These are phyloP conservation scores for Plasmodium berghei DNA, from an alignment of 169 alveolate genomes.

Conservation along the genomic window DNA sequence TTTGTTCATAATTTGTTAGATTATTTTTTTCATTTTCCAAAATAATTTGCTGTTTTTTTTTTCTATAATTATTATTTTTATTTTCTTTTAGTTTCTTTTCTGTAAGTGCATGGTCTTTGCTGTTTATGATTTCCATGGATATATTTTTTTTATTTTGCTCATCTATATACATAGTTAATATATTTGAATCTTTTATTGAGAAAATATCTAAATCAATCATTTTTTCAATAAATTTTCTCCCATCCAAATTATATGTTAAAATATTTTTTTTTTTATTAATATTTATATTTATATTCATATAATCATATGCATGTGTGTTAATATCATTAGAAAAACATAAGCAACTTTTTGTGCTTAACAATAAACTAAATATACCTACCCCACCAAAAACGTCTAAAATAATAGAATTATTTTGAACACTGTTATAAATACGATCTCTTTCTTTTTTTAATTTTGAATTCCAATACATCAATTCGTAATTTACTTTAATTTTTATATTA, in stretches of 20 bases:
- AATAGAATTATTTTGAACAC: slow-evolving; percentile 37
- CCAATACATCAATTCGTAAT: slow-evolving; percentile 88
- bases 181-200: neutral
- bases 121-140: slow-evolving; percentile 22
- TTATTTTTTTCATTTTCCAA: neutral
- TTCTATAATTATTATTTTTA: neutral
- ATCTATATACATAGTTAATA: slow-evolving; percentile 14
- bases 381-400: slow-evolving; percentile 92
- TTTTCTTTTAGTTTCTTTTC: slow-evolving; percentile 14
- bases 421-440: slow-evolving; percentile 72
- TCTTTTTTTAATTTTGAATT: slow-evolving; percentile 87
- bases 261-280: slow-evolving; percentile 85
- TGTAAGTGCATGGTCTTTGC: neutral
- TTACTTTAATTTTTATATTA: slow-evolving; percentile 81
- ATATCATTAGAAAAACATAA: slow-evolving; percentile 91
- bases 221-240: slow-evolving; percentile 81
- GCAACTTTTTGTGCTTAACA: slow-evolving; percentile 89
- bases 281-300: slow-evolving; percentile 86
- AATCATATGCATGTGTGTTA: slow-evolving; percentile 86
- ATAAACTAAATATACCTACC: slow-evolving; percentile 91
- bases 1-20: neutral
- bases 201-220: slow-evolving; percentile 24
- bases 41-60: neutral
- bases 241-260: slow-evolving; percentile 87
- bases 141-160: slow-evolving; percentile 38